These are phyloP conservation scores for Fraxinus velutina DNA, from an alignment of 305 asterid species.

Conservation along the genomic window DNA sequence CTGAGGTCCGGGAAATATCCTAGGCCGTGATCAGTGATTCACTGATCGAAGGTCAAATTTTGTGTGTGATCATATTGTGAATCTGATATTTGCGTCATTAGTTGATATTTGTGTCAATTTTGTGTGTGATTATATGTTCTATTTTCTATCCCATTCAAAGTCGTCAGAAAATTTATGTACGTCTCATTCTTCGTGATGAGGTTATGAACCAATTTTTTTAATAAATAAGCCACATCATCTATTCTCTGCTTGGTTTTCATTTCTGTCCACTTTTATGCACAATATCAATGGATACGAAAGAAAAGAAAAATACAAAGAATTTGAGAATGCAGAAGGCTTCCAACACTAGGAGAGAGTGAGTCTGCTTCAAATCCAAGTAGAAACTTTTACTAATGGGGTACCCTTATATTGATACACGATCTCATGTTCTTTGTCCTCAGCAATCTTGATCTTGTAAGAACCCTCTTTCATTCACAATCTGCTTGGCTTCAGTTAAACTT, in stretches of 20 bases:
- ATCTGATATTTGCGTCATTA: not conserved
- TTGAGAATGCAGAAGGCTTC: not conserved
- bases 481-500: conserved; percentile 56
- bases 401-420: conserved; percentile 60
- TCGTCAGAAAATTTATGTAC: not conserved
- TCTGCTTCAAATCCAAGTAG: conserved; percentile 48
- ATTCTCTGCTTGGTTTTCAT: not conserved
- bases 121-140: not conserved
- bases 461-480: conserved; percentile 46
- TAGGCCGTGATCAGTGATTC: not conserved
- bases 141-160: not conserved
- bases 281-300: not conserved
- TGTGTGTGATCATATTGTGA: not conserved
- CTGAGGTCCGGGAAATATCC: not conserved
- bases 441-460: conserved; percentile 36
- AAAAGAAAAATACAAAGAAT: not conserved
- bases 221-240: not conserved
- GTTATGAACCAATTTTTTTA: not conserved
- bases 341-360: not conserved
- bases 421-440: conserved; percentile 36
- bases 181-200: not conserved
- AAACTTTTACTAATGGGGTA: conserved; percentile 52
- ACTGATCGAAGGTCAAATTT: not conserved
- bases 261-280: not conserved
- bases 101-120: not conserved